Evolutionary conservation across 2,329 filamentous ascomycete genomes (phyloP), one percentile per base, ranked within the genome.

Genomic region (Fusarium armeniacum): DNA sequence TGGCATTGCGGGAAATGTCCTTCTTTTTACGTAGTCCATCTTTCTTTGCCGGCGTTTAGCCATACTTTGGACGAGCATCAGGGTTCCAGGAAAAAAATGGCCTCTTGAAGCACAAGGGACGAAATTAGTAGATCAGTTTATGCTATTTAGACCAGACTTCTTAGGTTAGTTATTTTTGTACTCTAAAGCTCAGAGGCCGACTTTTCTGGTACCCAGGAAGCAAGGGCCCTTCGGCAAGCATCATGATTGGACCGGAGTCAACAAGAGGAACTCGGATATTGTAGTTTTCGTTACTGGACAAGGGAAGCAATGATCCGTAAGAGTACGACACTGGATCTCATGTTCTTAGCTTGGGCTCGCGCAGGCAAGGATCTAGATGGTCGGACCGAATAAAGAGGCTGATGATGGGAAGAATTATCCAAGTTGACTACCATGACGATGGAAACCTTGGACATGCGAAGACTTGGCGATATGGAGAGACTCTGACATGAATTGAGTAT

Each of bases 321-420:
- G 16, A 55, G 7, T 28, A 41, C 50, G 33, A 40, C 47, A 51
- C 24, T 51, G 20, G 24, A 32, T 32, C 32, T 36, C 18, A 40
- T 51, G 40, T 47, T 43, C 38, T 46, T 13, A 58, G 41, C 33
- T 46, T 47, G n/a, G 24, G 36, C 65, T 57, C 41, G 12, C 26
- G 36, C 10, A 59, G 28, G 38, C 55, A 69, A 40, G 66, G 66
- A 32, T 55, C 18, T 0, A 16, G 18, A 18, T 13, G 33, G 15
- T 69, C 66, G 66, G 66, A 51, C 66, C 66, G 66, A 69, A 69
- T 69, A 1, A 46, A 38, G 24, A 30, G 18, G 36, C 4, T 33
- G 50, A 62, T 49, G 20, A 35, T 65, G 66, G 51, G 35, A 50
- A 36, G 43, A 36, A 40, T 51, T 44, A 46, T 38, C 36, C 7